Evolutionary conservation across 2,329 filamentous ascomycete genomes (phyloP), one percentile per base, ranked within the genome.

Genomic region (Chaetomiaceae sp.): DNA sequence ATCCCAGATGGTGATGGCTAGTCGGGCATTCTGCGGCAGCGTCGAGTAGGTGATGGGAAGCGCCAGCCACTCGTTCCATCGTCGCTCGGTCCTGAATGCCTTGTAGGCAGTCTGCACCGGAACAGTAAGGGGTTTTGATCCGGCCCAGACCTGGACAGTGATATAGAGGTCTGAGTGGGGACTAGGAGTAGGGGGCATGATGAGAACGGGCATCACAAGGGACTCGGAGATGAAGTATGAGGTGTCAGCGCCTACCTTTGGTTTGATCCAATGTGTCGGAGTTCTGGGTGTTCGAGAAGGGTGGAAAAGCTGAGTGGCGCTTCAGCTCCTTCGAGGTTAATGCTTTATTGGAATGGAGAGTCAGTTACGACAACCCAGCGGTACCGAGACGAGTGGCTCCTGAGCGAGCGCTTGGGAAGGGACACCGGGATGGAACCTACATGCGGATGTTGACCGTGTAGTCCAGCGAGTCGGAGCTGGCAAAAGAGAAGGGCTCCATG

Each of bases 401-500:
- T 6, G 11, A 14, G 29, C 6, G 12, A n/a, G 29, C 14, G 29
- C 29, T 29, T 15, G 14, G n/a, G 5, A 19, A 3, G 24, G 24
- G 10, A 17, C 10, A n/a, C 18, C 2, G 15, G 15, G 6, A 27
- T 5, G 38, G 11, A 38, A 56, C 73, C 55, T 60, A 81, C 79
- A 85, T 81, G 65, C 79, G 78, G 58, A 84, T 72, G 68, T 73
- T 80, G 56, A 84, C 74, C 17, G 86, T 81, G 54, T 90, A 79
- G 58, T 88, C 77, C 58, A 97, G 75, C 65, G 87, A 82, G 55
- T 88, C 85, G 49, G 93, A 95, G 61, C 83, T 88, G 56, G 88
- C 90, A 71, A 97, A 97, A 24, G 90, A 95, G 68, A 95, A 96
- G 42, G 90, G 85, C 69, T 98, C 93, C 88, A 96, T 96, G 30